Evolutionary conservation across 352 stramenopile genomes (phyloP).

Genomic region (Thraustochytrium striatum): DNA sequence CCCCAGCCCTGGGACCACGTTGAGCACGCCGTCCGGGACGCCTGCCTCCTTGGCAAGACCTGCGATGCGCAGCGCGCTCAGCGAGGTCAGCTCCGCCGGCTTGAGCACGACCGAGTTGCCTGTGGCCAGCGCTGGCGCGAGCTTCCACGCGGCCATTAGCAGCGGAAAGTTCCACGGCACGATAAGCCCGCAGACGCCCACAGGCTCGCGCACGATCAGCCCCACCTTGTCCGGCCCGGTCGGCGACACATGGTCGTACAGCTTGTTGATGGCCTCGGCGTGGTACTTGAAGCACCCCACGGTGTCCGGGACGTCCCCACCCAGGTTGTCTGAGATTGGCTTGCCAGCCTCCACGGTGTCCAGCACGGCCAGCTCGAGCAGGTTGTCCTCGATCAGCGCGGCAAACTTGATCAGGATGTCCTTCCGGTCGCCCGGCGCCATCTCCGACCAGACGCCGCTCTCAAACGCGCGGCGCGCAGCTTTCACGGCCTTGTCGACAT

Average conservation of each 20-base stretch:
- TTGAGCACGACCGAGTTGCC: constrained; percentile 76
- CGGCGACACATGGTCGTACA: constrained; percentile 54
- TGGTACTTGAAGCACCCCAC: constrained; percentile 54
- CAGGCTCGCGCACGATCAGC: constrained; percentile 57
- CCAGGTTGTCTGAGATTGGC: constrained; percentile 52
- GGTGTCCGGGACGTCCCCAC: constrained; percentile 52
- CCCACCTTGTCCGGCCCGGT: constrained; percentile 52
- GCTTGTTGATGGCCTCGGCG: constrained; percentile 57
- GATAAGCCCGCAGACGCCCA: constrained; percentile 67
- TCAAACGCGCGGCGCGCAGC: constrained; percentile 67
- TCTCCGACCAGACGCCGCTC: constrained; percentile 63
- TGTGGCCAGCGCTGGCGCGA: constrained; percentile 69
- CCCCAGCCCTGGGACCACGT: constrained; percentile 58
- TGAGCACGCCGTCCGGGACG: constrained; percentile 59
- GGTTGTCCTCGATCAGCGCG: constrained; percentile 54
- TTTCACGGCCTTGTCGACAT: constrained; percentile 69
- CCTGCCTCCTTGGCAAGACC: constrained; percentile 64
- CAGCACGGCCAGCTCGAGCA: constrained; percentile 55
- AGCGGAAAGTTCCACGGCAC: constrained; percentile 73
- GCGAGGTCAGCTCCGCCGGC: constrained; percentile 72
- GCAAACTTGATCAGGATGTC: constrained; percentile 54
- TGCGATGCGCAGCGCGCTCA: constrained; percentile 68
- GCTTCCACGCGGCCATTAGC: constrained; percentile 71
- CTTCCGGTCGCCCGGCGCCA: constrained; percentile 51
- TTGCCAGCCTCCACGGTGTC: constrained; percentile 59